phyloP scores from a whole-genome alignment of 352 stramenopile genomes.

The Labyrinthula sp. region DNA sequence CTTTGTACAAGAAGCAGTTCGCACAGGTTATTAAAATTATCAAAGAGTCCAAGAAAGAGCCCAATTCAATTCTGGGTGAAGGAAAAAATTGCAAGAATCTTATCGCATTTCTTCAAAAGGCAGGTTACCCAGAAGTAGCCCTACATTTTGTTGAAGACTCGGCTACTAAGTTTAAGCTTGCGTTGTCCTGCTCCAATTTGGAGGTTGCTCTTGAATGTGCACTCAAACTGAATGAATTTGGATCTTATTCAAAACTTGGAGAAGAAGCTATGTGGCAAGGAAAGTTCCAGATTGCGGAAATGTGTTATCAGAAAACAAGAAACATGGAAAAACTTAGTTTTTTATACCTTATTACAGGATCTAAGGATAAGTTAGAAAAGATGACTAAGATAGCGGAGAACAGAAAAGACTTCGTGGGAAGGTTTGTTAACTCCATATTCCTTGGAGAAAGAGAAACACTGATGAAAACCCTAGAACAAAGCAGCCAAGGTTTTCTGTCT shows the following conservation, averaged over 20 bases:
- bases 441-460: slow-evolving; percentile 82
- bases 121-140: slow-evolving; percentile 96
- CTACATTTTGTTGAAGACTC: slow-evolving; percentile 98
- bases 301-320: slow-evolving; percentile 97
- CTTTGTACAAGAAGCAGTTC: slow-evolving; percentile 75
- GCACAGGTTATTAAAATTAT: slow-evolving; percentile 97
- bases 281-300: slow-evolving; percentile 96
- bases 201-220: slow-evolving; percentile 68
- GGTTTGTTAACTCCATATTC: slow-evolving; percentile 94
- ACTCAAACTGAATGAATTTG: slow-evolving; percentile 66
- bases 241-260: slow-evolving; percentile 87
- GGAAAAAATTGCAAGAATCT: too few relatives aligned
- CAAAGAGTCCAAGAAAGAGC: slow-evolving; percentile 76
- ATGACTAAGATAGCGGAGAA: slow-evolving; percentile 98
- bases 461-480: slow-evolving; percentile 77
- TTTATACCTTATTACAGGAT: slow-evolving; percentile 92
- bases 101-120: slow-evolving; percentile 94
- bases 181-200: slow-evolving; percentile 92
- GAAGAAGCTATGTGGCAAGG: slow-evolving; percentile 87
- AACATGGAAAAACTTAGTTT: slow-evolving; percentile 98
- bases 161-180: slow-evolving; percentile 86
- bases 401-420: slow-evolving; percentile 86
- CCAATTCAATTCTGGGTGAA: slow-evolving; percentile 90
- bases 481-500: slow-evolving; percentile 77
- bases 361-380: slow-evolving; percentile 93